Base-by-base conservation (phyloP, 2,329 filamentous ascomycete species). In the Diaporthe aspalathi region DNA sequence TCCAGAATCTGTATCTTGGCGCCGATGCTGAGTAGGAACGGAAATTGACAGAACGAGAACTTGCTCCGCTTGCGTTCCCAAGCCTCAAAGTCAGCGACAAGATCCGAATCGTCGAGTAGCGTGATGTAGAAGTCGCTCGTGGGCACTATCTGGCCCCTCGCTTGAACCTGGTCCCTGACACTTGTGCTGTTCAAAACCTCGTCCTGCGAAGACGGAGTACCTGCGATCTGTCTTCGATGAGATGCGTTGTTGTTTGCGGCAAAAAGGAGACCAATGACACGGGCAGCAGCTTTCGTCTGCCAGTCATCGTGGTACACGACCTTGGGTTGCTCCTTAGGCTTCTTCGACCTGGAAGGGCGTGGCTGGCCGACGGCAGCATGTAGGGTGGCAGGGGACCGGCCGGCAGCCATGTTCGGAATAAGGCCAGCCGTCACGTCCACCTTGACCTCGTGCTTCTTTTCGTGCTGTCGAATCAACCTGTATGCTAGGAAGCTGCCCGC, bases 1-100 rank as follows among this genome's bases (percentile, higher is more conserved):
- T 97, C 94, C 76, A 97, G 85, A 57, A 97, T 95, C 74, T 92
- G 92, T 71, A 96, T 97, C 81, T 98, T 98, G 35, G 94, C 92
- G 85, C 94, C 95, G 74, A 98, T 94, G 73, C 94, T 97, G 50
- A 98, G 85, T 75, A 97, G 91, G 77, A 97, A 97, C 0, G 95
- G 94, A 77, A 97, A 97, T 78, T 97, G 94, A 78, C 94, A 97
- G 78, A 98, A 97, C 0, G 93, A 89, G 78, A 97, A 97, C 75
- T 90, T 93, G 24, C 87, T 87, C 66, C 88, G 87, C 74, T 88
- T 91, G 5, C 89, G 87, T 78, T 97, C 94, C 95, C 95, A 98
- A 12, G 90, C 87, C 77, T 97, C 94, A 77, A 97, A 97, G 79
- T 98, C 95, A 0, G 89, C 89, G 57, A 96, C 89, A 8, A 97